Conservation (phyloP, 371 early-diverging fungal species). For the Apophysomyces sp. region DNA sequence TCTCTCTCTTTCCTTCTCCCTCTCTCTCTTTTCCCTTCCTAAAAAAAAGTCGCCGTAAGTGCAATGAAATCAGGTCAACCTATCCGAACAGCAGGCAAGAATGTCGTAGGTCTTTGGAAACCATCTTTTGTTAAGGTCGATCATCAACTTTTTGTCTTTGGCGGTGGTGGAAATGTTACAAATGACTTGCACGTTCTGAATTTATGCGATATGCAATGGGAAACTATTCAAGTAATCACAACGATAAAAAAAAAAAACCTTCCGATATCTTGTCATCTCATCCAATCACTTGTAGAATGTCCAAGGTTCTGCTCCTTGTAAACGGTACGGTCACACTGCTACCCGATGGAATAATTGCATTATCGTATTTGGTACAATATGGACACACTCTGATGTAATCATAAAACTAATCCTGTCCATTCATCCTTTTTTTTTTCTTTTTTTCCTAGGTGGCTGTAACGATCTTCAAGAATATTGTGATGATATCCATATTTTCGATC, state of each 20-base stretch:
- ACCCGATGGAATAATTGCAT: constrained; percentile 51
- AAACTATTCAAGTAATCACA: constrained; percentile 36
- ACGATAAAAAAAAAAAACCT: neutral
- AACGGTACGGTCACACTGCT: constrained; percentile 61
- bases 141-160: constrained; percentile 55
- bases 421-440: neutral
- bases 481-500: constrained; percentile 49
- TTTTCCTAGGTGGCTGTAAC: constrained; percentile 41
- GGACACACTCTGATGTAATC: no score
- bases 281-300: constrained; percentile 25
- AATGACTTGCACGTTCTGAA: constrained; percentile 57
- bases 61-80: constrained; percentile 42
- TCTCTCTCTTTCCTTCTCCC: no score
- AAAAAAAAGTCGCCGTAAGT: neutral
- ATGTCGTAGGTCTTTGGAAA: constrained; percentile 61
- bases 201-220: constrained; percentile 41
- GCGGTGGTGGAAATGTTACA: constrained; percentile 62
- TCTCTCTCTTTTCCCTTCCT: neutral
- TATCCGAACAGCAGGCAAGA: constrained; percentile 51
- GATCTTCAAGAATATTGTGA: constrained; percentile 44
- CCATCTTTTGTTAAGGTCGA: constrained; percentile 58
- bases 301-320: constrained; percentile 52
- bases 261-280: neutral
- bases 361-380: constrained; percentile 58
- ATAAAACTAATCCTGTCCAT: neutral